phyloP scores from a whole-genome alignment of 1,284 basidiomycete genomes.

The Heterobasidion parviporum region DNA sequence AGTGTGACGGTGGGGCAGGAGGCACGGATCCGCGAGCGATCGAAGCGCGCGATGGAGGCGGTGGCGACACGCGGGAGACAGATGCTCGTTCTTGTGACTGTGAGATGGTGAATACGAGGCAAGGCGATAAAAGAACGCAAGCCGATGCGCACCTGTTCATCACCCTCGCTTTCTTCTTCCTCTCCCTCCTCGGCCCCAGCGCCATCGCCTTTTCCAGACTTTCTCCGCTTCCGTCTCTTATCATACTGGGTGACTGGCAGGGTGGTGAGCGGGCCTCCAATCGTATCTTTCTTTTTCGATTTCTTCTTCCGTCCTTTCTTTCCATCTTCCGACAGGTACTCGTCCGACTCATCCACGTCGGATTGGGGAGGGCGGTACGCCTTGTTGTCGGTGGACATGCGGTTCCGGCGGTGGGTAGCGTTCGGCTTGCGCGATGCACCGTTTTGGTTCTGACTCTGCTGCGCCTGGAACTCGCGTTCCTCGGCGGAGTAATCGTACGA shows the following conservation, averaged over 20 bases:
- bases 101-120: background rate
- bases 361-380: constrained; percentile 63
- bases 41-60: constrained; percentile 19
- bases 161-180: constrained; percentile 34
- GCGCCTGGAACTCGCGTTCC: constrained; percentile 46
- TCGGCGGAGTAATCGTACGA: constrained; percentile 72
- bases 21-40: constrained; percentile 21
- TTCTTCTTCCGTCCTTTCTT: constrained; percentile 39
- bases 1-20: constrained; percentile 11
- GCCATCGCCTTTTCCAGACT: constrained; percentile 2
- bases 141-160: background rate
- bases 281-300: constrained; percentile 46
- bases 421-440: constrained; percentile 22
- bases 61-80: constrained; percentile 23
- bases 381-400: constrained; percentile 69
- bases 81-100: constrained; percentile 17
- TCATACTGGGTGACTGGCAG: constrained; percentile 59
- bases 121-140: background rate
- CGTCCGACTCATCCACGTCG: constrained; percentile 53
- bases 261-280: constrained; percentile 42
- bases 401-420: constrained; percentile 38
- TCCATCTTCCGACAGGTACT: constrained; percentile 48
- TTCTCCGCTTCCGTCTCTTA: constrained; percentile 38
- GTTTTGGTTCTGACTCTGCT: constrained; percentile 13
- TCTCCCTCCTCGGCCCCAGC: constrained; percentile 9